Base-by-base conservation (phyloP, 305 asterid species). In the Rubia tinctorum region DNA sequence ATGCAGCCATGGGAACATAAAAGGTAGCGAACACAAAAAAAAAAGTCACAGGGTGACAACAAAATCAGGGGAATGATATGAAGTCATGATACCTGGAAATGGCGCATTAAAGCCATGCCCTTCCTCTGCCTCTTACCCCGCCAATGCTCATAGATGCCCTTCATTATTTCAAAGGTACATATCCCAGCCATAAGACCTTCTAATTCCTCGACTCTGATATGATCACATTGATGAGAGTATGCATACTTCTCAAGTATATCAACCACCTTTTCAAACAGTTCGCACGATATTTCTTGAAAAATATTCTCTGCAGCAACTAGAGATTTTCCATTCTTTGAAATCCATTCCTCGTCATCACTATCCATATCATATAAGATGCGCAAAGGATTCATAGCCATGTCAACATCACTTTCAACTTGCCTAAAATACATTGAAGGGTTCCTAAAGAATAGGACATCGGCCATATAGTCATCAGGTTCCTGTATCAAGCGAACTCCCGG, bases 291-390 rank as follows among this genome's bases (percentile, higher is more conserved):
- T 83, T 81, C 96, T 66, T 80, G 85, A 78, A 53, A 40, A 20
- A 47, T 76, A 68, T 81, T 73, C 69, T 81, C 80, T 73, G 59
- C 73, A 49, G 55, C 64, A 13, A 66, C 59, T 11, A 63, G 27
- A 66, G 73, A 76, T 65, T 78, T 77, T 47, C 78, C 79, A 64
- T 76, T 84, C 65, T 66, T 73, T 73, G 66, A 75, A 80, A 93
- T 80, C 97, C 97, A 91, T 76, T 75, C 80, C 78, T 95, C 99
- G 80, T 95, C 99, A 75, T 95, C 99, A 75, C 96, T 95, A 71
- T 93, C 99, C 88, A 95, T 83, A 82, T 95, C 99, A 78, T 93
- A 95, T 53, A 93, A 75, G 69, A 86, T 77, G 79, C 69, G 92
- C 27, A 85, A 88, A 42, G 92, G 90, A 84, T 95, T 88, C 91